Conservation (phyloP, 2,329 filamentous ascomycete species). For the Coniochaeta sp. region DNA sequence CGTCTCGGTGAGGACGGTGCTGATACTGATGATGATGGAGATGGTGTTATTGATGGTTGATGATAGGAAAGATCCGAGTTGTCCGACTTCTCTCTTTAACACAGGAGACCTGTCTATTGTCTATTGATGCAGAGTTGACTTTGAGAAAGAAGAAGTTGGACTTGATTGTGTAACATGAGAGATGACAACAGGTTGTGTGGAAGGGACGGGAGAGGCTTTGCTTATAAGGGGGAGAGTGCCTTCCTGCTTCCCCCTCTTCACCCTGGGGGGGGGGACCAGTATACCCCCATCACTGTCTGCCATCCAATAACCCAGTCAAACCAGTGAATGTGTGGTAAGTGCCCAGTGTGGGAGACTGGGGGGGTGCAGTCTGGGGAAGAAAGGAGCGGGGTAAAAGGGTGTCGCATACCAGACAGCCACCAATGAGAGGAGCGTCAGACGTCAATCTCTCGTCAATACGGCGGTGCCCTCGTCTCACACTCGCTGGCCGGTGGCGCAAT, state of each 20-base stretch:
- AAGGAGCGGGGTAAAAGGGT: not conserved
- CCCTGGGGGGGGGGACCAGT: not conserved
- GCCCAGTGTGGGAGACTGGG: not conserved
- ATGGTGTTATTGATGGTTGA: too few species aligned
- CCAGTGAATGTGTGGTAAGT: not conserved
- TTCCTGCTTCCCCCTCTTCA: too few species aligned
- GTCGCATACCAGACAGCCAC: not conserved
- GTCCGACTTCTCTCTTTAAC: not conserved
- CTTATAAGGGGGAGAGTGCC: not conserved
- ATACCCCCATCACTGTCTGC: not conserved
- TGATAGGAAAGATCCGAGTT: not conserved
- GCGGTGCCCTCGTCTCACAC: not conserved
- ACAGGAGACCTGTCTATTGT: not conserved
- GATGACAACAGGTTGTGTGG: not conserved
- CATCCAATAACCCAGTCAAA: not conserved
- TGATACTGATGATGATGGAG: not conserved
- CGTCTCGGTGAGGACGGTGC: not conserved
- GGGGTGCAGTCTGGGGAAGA: not conserved
- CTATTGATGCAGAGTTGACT: not conserved
- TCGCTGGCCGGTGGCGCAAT: not conserved
- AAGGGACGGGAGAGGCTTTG: not conserved
- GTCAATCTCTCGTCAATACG: constrained; percentile 2
- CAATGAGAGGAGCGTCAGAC: not conserved
- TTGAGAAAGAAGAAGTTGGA: not conserved
- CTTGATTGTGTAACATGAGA: not conserved